phyloP scores from a whole-genome alignment of 1,139 yeast genomes.

The Kodamaea arcana region DNA sequence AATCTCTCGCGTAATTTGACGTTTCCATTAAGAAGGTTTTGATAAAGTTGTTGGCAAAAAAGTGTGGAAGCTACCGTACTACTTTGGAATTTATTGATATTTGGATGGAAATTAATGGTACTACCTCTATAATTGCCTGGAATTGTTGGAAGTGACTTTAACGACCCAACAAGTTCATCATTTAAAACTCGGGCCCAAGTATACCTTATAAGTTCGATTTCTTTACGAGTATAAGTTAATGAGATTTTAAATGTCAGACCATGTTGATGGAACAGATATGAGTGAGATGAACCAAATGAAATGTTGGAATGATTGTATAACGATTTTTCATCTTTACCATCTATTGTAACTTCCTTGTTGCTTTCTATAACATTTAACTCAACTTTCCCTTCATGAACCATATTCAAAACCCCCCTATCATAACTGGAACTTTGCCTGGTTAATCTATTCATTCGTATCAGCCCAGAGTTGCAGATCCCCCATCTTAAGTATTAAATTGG shows the following conservation, averaged over 20 bases:
- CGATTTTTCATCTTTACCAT: too few species aligned
- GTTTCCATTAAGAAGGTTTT: slow-evolving; percentile 52
- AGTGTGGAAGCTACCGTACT: slow-evolving; percentile 41
- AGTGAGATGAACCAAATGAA: background rate
- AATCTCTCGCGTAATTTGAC: slow-evolving; percentile 52
- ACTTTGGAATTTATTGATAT: slow-evolving; percentile 16
- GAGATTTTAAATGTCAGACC: slow-evolving; percentile 22
- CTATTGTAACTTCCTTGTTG: too few species aligned
- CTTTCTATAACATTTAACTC: too few species aligned
- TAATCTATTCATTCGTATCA: too few species aligned
- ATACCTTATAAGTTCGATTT: slow-evolving; percentile 38
- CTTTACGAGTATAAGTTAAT: slow-evolving; percentile 27
- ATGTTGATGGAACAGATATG: background rate
- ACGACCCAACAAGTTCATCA: slow-evolving; percentile 29
- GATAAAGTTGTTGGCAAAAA: slow-evolving; percentile 61
- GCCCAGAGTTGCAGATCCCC: too few species aligned
- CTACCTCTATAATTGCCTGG: slow-evolving; percentile 6
- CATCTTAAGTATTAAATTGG: too few species aligned
- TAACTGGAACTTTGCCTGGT: too few species aligned
- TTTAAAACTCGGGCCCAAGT: slow-evolving; percentile 44
- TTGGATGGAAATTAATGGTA: slow-evolving; percentile 7
- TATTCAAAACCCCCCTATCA: too few species aligned
- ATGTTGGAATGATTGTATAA: too few species aligned
- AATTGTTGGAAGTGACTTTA: slow-evolving; percentile 14
- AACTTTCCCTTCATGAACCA: too few species aligned